phyloP scores from a whole-genome alignment of 2,329 filamentous ascomycete species.

The Hypoxylon sp. region DNA sequence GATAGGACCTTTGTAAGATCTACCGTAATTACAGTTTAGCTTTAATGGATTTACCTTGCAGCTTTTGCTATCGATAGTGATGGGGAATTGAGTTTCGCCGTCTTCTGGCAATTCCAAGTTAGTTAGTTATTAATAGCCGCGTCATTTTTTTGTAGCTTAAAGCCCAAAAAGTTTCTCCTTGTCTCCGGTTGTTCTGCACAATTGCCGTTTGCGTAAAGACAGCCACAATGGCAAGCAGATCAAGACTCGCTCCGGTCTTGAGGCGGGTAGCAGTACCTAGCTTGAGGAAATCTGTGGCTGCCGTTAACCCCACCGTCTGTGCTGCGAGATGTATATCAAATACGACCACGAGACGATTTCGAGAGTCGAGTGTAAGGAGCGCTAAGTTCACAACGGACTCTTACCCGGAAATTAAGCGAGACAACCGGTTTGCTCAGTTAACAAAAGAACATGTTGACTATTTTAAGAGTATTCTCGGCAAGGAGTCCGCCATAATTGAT shows the following conservation, averaged over 20 bases:
- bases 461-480: slow-evolving; percentile 86
- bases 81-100: slow-evolving; percentile 37
- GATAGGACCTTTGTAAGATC: no score
- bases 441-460: slow-evolving; percentile 83
- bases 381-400: slow-evolving; percentile 87
- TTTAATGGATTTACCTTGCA: not conserved
- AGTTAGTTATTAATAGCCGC: not conserved
- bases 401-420: slow-evolving; percentile 86
- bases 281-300: slow-evolving; percentile 39
- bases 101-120: slow-evolving; percentile 2
- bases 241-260: slow-evolving; percentile 50
- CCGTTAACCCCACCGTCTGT: slow-evolving; percentile 22
- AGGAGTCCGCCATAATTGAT: slow-evolving; percentile 85
- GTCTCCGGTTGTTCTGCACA: slow-evolving; percentile 7
- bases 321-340: slow-evolving; percentile 49
- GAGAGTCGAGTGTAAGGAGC: slow-evolving; percentile 45
- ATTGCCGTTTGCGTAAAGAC: slow-evolving; percentile 6
- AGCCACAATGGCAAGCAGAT: slow-evolving; percentile 51
- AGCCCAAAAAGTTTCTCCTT: not conserved
- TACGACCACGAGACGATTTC: slow-evolving; percentile 50
- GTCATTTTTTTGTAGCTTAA: slow-evolving; percentile 21
- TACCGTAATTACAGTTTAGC: not conserved
- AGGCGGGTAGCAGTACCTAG: slow-evolving; percentile 48
- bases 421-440: slow-evolving; percentile 80
- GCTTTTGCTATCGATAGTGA: slow-evolving; percentile 20